These are phyloP conservation scores for Mucor velutinosus DNA, from an alignment of 371 early-diverging fungal genomes.

Conservation along the genomic window DNA sequence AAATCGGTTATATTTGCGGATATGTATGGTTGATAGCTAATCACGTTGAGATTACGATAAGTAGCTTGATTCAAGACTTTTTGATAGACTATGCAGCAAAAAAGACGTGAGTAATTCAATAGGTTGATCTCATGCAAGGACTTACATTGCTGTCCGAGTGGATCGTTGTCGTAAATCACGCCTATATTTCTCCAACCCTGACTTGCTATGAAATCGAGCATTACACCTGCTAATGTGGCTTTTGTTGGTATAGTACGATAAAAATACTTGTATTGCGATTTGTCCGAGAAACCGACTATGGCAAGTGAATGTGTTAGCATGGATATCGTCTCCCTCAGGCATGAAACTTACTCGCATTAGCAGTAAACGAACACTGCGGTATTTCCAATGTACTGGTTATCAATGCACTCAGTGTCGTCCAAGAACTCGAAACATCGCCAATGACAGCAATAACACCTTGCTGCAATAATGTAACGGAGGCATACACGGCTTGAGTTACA, in stretches of 20 bases:
- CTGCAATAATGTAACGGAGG: conserved; percentile 53
- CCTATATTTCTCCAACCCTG: conserved; percentile 48
- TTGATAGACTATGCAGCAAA: conserved; percentile 29
- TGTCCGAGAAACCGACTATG: conserved; percentile 44
- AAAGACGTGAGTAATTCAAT: too few species aligned
- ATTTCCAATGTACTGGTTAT: conserved; percentile 53
- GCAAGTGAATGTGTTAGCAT: background rate
- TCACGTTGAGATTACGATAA: conserved; percentile 28
- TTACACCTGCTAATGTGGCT: conserved; percentile 38
- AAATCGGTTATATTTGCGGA: conserved; percentile 20
- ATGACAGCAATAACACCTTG: conserved; percentile 55
- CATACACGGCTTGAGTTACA: conserved; percentile 55
- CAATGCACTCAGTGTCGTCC: conserved; percentile 51
- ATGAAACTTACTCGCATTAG: conserved; percentile 32
- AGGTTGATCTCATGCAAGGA: background rate
- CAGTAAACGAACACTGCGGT: conserved; percentile 55
- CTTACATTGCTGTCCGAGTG: conserved; percentile 50
- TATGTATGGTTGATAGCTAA: conserved; percentile 31
- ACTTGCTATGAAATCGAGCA: conserved; percentile 32
- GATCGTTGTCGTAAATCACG: conserved; percentile 41
- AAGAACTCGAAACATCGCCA: conserved; percentile 51
- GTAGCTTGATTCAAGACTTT: conserved; percentile 31
- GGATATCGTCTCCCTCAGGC: background rate
- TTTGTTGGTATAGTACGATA: conserved; percentile 55
- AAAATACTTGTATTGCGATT: conserved; percentile 41